phyloP scores from a whole-genome alignment of 2,329 filamentous ascomycete species.

The Anisogramma anomala region DNA sequence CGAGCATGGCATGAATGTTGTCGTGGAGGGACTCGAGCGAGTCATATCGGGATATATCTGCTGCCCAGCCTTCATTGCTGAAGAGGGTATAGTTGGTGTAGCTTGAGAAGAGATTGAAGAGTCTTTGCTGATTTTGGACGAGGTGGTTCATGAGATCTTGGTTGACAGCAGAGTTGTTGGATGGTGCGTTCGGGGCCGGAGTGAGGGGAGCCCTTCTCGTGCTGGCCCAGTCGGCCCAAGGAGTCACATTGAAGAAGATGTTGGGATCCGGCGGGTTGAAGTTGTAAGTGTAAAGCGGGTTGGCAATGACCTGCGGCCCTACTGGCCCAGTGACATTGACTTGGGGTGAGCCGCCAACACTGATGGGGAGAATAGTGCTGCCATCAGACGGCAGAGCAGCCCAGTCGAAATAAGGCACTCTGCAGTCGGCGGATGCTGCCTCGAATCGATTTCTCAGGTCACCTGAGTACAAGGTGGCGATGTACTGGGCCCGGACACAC shows the following conservation, averaged over 20 bases:
- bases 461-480: conserved; percentile 37
- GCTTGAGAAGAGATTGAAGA: conserved; percentile 56
- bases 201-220: conserved; percentile 46
- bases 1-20: conserved; percentile 48
- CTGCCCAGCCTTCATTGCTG: conserved; percentile 56
- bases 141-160: conserved; percentile 40
- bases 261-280: conserved; percentile 48
- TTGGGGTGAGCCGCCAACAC: conserved; percentile 30
- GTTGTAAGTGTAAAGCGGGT: conserved; percentile 49
- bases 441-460: conserved; percentile 37
- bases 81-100: conserved; percentile 58
- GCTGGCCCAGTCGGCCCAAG: conserved; percentile 48
- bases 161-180: conserved; percentile 48
- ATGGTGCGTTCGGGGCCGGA: conserved; percentile 31
- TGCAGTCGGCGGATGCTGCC: conserved; percentile 37
- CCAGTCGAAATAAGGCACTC: conserved; percentile 52
- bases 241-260: conserved; percentile 43
- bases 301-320: conserved; percentile 43
- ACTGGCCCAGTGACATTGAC: conserved; percentile 45
- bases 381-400: conserved; percentile 33
- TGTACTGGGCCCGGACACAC: conserved; percentile 25
- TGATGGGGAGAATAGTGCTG: conserved; percentile 36
- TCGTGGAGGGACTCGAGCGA: conserved; percentile 57
- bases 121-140: conserved; percentile 45
- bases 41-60: conserved; percentile 39